Base-by-base conservation (phyloP, 192 early-diverging fungal species). In the Mortierella claussenii region DNA sequence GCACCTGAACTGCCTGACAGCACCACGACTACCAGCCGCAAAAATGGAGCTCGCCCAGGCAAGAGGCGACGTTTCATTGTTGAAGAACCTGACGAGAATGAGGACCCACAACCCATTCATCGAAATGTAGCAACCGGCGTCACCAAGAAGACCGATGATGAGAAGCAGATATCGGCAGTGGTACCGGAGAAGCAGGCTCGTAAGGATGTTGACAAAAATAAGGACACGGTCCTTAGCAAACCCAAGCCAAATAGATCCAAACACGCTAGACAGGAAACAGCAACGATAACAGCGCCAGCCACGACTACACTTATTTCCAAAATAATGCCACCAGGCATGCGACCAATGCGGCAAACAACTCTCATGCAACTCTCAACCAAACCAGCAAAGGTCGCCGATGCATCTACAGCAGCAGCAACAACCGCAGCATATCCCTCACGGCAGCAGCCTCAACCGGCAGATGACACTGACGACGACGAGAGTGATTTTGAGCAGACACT, bases 81-180 rank as follows among this genome's bases (percentile, higher is more conserved):
- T 17, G 71, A 76, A n/a, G 71, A 76, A 33, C 42, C 18, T 20
- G 64, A 76, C 27, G 71, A 76, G 21, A 76, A 76, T 17, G 71
- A 76, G 21, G 63, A 67, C 26, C 71, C 71, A 32, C 48, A 23
- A 1, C 49, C 32, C 0, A n/a, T 21, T 30, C 48, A 43, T 53
- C 18, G 40, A 17, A 54, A 46, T 9, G 28, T 30, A 46, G 17
- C 33, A 3, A 48, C 23, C 12, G 17, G 20, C 30, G 0, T 28
- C 13, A 20, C 27, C 2, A 28, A 42, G 20, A 15, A 23, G 7
- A 23, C 23, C 9, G 46, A 50, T 1, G 28, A 26, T 1, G 34
- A 36, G 28, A 42, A 28, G 31, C 46, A 56, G 20, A 1, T 40
- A 47, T 15, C 8, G 2, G 18, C 32, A 44, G 30, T 24, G 5